These are phyloP conservation scores for Dendrocalamus sinicus DNA, from an alignment of 176 grass and related monocot genomes.

Conservation along the genomic window DNA sequence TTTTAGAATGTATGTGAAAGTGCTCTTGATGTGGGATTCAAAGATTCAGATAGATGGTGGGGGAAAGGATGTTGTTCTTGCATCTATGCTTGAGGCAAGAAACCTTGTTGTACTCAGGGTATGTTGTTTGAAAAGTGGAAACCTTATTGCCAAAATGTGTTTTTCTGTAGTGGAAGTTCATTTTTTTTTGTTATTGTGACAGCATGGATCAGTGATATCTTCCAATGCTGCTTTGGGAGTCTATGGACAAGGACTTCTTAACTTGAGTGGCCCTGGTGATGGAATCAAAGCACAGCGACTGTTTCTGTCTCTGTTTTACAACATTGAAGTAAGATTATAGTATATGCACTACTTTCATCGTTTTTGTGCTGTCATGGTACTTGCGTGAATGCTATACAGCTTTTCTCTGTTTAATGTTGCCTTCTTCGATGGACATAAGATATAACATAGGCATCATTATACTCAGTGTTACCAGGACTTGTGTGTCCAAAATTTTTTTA, in stretches of 20 bases:
- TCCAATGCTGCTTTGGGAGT: slow-evolving; percentile 95
- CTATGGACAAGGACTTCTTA: slow-evolving; percentile 99
- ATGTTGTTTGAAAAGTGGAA: slow-evolving; percentile 33
- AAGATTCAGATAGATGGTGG: slow-evolving; percentile 94
- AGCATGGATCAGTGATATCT: slow-evolving; percentile 95
- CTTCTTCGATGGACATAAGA: background rate
- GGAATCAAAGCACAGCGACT: slow-evolving; percentile 88
- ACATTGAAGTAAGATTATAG: slow-evolving; percentile 87
- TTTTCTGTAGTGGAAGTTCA: slow-evolving; percentile 34
- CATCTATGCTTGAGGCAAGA: slow-evolving; percentile 95
- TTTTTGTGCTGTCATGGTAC: background rate
- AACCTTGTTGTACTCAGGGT: slow-evolving; percentile 97
- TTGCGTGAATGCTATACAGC: background rate
- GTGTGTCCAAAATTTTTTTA: too few species aligned
- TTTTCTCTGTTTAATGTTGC: slow-evolving; percentile 7
- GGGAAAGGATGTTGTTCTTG: slow-evolving; percentile 75
- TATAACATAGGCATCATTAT: slow-evolving; percentile 1
- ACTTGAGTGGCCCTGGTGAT: slow-evolving; percentile 88
- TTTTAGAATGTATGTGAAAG: slow-evolving; percentile 98
- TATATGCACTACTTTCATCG: slow-evolving; percentile 12
- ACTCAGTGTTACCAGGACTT: too few species aligned
- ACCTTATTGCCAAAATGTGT: slow-evolving; percentile 17
- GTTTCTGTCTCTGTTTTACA: slow-evolving; percentile 95
- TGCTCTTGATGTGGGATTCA: slow-evolving; percentile 99
- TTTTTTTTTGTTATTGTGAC: slow-evolving; percentile 49